Evolutionary conservation across 257 asterid species (phyloP).

Genomic region (Striga asiatica): DNA sequence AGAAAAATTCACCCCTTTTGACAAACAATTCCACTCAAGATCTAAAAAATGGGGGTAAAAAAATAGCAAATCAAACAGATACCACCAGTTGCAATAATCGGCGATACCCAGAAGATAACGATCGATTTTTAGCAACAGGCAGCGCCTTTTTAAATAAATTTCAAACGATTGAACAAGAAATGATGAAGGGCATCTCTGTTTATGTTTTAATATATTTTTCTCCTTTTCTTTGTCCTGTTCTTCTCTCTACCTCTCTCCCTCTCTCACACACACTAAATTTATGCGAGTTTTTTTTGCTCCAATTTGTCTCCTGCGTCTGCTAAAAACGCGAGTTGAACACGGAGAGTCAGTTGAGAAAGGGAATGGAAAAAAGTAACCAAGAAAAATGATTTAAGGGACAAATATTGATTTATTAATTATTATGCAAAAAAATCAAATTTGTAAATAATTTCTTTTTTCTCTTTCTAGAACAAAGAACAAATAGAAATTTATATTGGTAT

Average conservation of each 20-base stretch:
- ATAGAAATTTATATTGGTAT: too few relatives aligned
- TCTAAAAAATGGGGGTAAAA: conserved; percentile 13
- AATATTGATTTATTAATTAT: background rate
- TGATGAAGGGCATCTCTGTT: conserved; percentile 18
- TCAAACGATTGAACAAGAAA: conserved; percentile 21
- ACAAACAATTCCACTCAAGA: conserved; percentile 14
- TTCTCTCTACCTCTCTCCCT: conserved; percentile 4
- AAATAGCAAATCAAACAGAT: background rate
- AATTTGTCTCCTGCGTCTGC: conserved; percentile 34
- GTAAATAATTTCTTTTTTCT: too few relatives aligned
- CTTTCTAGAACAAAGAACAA: background rate
- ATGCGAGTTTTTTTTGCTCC: conserved; percentile 11
- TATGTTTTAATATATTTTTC: conserved; percentile 1
- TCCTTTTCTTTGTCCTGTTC: background rate
- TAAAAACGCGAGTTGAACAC: conserved; percentile 83
- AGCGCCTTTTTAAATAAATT: background rate
- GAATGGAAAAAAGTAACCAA: conserved; percentile 14
- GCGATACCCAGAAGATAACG: conserved; percentile 11
- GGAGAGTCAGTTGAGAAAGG: conserved; percentile 58
- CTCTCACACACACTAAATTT: conserved; percentile 14
- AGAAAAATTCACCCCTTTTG: conserved; percentile 3
- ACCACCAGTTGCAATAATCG: conserved; percentile 32
- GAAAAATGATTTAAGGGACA: background rate
- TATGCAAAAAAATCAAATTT: too few relatives aligned
- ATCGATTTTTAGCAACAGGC: conserved; percentile 21